Conservation (phyloP, 768 basidiomycete genomes). For the Imleria badia region DNA sequence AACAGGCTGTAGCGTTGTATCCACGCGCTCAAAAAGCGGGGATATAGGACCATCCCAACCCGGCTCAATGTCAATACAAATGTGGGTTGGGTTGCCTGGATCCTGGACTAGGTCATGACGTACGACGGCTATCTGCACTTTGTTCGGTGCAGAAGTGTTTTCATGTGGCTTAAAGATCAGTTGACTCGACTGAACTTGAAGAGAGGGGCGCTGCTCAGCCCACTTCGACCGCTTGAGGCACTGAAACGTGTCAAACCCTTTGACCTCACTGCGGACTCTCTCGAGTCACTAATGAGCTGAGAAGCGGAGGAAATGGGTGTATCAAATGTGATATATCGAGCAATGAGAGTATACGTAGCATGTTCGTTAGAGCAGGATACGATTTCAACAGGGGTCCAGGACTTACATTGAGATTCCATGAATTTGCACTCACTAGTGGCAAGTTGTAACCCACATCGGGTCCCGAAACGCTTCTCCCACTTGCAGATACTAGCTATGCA, state of each 20-base stretch:
- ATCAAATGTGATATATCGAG: no score
- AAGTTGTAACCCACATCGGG: neutral
- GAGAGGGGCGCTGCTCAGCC: neutral
- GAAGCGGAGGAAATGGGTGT: no score
- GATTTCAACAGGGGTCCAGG: no score
- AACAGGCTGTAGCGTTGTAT: neutral
- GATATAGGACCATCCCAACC: neutral
- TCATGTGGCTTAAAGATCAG: no score
- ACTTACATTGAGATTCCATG: no score
- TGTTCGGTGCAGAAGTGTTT: neutral
- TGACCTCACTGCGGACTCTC: neutral
- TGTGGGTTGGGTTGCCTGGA: neutral
- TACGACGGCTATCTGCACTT: neutral
- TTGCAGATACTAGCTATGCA: no score
- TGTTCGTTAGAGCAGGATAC: no score
- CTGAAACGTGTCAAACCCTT: neutral
- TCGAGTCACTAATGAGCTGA: no score
- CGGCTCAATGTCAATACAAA: neutral
- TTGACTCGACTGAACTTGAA: no score
- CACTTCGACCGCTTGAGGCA: neutral
- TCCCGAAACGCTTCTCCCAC: neutral
- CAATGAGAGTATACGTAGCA: no score
- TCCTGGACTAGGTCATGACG: neutral
- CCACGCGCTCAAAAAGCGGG: neutral
- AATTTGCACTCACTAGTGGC: neutral